Percentiles rank a stretch among this genome's conserved stretches.
Evolutionary conservation across 305 asterid species (phyloP).

Genomic region (Rubia peregrina): DNA sequence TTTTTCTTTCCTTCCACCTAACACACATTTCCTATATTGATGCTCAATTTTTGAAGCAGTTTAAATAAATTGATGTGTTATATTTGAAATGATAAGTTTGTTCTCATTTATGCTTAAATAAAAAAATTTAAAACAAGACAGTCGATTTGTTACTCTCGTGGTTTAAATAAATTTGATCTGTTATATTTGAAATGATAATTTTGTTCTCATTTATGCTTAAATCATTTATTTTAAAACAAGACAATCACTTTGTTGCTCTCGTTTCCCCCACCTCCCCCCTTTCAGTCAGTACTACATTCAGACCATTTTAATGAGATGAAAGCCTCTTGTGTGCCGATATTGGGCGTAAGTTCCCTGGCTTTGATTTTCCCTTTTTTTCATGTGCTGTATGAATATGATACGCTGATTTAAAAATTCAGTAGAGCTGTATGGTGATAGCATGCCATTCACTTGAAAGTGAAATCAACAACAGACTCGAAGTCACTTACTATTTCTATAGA

Average conservation of each 20-base stretch:
- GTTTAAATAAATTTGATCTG: too few relatives aligned
- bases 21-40: neutral
- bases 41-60: neutral
- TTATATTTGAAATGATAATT: too few relatives aligned
- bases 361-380: neutral
- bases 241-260: neutral
- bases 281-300: neutral
- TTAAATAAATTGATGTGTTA: neutral
- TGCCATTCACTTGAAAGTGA: neutral
- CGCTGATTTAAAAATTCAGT: neutral
- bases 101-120: neutral
- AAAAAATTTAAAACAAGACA: too few relatives aligned
- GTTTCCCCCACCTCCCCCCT: neutral
- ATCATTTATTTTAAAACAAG: too few relatives aligned
- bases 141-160: too few relatives aligned
- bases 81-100: neutral
- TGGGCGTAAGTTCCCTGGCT: neutral
- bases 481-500: neutral
- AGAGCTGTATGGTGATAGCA: neutral
- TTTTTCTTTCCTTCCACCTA: neutral
- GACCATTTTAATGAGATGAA: neutral
- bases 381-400: too few relatives aligned
- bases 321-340: neutral
- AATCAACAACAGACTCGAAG: neutral
- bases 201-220: too few relatives aligned